Conservation (phyloP, 495 filamentous ascomycete genomes). For the Daldinia caldariorum region DNA sequence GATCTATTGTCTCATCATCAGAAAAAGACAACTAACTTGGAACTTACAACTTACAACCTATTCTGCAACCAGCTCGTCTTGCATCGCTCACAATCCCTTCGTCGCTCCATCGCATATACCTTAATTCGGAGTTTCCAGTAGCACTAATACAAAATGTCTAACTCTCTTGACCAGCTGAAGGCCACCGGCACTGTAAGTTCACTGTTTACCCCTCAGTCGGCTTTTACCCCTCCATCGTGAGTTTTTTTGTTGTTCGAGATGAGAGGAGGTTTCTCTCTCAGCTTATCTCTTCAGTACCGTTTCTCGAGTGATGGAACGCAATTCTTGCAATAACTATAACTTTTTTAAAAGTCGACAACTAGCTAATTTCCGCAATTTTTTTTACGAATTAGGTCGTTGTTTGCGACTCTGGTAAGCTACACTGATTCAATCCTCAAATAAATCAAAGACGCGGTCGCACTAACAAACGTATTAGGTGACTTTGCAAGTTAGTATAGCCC, state of each 20-base stretch:
- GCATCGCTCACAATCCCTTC: neutral
- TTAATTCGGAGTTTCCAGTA: constrained; percentile 29
- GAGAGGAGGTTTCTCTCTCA: neutral
- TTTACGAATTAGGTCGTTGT: constrained; percentile 76
- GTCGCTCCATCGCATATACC: constrained; percentile 9
- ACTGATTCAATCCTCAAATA: constrained; percentile 22
- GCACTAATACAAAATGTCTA: constrained; percentile 68
- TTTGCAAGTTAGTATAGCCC: constrained; percentile 73
- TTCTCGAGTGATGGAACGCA: neutral
- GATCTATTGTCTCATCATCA: constrained; percentile 4
- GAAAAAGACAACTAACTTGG: neutral
- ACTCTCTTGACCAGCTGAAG: constrained; percentile 95
- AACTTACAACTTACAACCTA: constrained; percentile 29
- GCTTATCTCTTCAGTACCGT: neutral
- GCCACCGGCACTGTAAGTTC: constrained; percentile 88
- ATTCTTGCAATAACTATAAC: neutral
- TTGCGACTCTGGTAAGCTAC: constrained; percentile 88
- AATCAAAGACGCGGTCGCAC: constrained; percentile 19
- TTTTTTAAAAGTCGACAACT: constrained; percentile 15
- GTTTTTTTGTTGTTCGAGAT: constrained; percentile 23
- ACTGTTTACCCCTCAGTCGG: constrained; percentile 52
- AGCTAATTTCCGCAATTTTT: constrained; percentile 41
- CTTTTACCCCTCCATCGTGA: constrained; percentile 48
- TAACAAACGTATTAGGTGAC: constrained; percentile 66
- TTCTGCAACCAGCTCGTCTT: neutral